These are phyloP conservation scores for Colletotrichum sp. DNA, from an alignment of 2,329 filamentous ascomycete species.

Conservation along the genomic window DNA sequence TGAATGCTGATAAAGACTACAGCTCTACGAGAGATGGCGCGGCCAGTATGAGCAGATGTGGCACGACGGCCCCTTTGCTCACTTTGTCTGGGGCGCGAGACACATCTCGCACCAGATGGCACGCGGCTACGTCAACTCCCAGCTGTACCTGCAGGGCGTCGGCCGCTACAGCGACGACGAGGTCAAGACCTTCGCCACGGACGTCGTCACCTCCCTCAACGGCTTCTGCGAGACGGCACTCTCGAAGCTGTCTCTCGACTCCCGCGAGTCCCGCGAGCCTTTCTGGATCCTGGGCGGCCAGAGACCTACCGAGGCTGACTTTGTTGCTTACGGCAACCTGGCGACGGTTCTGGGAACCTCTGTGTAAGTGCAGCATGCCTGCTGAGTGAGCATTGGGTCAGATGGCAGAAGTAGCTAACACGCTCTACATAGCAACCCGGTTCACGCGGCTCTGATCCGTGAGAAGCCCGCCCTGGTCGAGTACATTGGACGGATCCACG, in stretches of 20 bases:
- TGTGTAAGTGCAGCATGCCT: slow-evolving; percentile 2
- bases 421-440: background rate
- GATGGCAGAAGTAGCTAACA: background rate
- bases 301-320: slow-evolving; percentile 26
- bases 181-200: slow-evolving; percentile 19
- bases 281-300: slow-evolving; percentile 29
- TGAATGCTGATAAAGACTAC: background rate
- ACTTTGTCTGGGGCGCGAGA: slow-evolving; percentile 21
- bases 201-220: slow-evolving; percentile 23
- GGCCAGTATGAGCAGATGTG: slow-evolving; percentile 23
- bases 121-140: slow-evolving; percentile 18
- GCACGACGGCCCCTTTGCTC: slow-evolving; percentile 22
- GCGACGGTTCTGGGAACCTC: slow-evolving; percentile 16
- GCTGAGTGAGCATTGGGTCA: too few relatives aligned
- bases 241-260: slow-evolving; percentile 7
- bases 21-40: slow-evolving; percentile 27
- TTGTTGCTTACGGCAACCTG: slow-evolving; percentile 16
- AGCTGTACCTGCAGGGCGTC: slow-evolving; percentile 26
- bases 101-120: slow-evolving; percentile 15
- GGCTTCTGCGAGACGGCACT: slow-evolving; percentile 19
- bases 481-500: slow-evolving; percentile 19
- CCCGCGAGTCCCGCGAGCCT: slow-evolving; percentile 10
- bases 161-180: slow-evolving; percentile 23
- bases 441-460: slow-evolving; percentile 17
- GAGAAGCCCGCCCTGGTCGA: slow-evolving; percentile 21